Evolutionary conservation across 352 stramenopile species (phyloP).

Genomic region (Phytopythium aichiense): DNA sequence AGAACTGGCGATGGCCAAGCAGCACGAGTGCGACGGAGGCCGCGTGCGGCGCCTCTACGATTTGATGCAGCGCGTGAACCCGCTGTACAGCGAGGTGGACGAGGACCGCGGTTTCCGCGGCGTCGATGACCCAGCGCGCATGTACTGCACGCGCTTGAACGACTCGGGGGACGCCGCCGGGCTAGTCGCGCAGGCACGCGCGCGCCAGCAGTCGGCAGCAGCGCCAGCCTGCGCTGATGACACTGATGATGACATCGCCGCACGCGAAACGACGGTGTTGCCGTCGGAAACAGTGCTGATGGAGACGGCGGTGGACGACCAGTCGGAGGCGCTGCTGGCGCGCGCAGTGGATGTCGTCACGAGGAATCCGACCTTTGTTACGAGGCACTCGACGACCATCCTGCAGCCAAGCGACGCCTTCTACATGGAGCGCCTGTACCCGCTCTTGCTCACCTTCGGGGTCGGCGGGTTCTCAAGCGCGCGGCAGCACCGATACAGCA

Average conservation of each 20-base stretch:
- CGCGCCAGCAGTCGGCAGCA: not conserved
- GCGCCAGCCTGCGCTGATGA: too few species aligned
- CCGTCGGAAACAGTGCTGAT: constrained; percentile 16
- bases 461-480: constrained; percentile 12
- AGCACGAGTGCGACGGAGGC: too few species aligned
- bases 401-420: constrained; percentile 11
- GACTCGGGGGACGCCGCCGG: not conserved
- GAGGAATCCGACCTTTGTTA: constrained; percentile 4
- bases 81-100: too few species aligned
- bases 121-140: not conserved
- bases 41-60: too few species aligned
- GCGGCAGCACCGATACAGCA: constrained; percentile 12
- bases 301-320: constrained; percentile 6
- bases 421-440: constrained; percentile 21
- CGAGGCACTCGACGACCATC: constrained; percentile 9
- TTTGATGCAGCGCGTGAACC: too few species aligned
- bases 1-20: too few species aligned
- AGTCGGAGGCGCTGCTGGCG: constrained; percentile 4
- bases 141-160: not conserved
- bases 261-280: not conserved
- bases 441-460: constrained; percentile 18
- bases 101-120: not conserved
- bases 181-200: constrained; percentile 5
- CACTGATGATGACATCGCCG: not conserved
- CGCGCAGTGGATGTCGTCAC: constrained; percentile 5